Conservation (phyloP, 331 rosid species). For the Rhamnella rubrinervis region DNA sequence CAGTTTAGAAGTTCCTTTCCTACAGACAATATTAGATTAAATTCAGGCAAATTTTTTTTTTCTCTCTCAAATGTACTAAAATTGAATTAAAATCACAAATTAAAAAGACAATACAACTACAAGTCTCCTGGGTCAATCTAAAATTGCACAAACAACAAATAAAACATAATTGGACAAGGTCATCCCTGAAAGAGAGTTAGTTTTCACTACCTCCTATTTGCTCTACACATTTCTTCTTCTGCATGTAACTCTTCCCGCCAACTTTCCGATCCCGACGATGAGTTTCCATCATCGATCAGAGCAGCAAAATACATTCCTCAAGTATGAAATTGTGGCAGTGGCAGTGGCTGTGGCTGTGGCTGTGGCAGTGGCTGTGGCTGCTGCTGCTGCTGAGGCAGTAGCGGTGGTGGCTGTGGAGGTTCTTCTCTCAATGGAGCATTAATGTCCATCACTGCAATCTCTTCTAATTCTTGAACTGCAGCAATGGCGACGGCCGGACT, state of each 20-base stretch:
- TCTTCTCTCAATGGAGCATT: constrained; percentile 52
- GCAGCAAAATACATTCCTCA: constrained; percentile 14
- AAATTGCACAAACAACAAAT: constrained; percentile 55
- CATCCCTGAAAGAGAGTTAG: constrained; percentile 57
- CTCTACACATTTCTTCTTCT: constrained; percentile 57
- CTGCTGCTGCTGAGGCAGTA: neutral
- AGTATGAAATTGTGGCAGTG: neutral
- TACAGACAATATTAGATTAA: too few species aligned
- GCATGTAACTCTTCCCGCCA: constrained; percentile 39
- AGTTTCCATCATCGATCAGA: constrained; percentile 28
- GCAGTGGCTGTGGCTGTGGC: neutral
- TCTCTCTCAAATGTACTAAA: constrained; percentile 22
- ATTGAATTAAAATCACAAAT: constrained; percentile 21
- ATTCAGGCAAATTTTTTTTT: neutral
- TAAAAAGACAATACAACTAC: constrained; percentile 3
- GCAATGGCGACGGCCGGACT: constrained; percentile 52
- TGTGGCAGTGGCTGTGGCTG: neutral
- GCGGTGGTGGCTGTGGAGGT: constrained; percentile 25
- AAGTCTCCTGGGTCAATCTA: constrained; percentile 30
- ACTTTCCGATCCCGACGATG: constrained; percentile 37
- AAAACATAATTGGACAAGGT: constrained; percentile 37
- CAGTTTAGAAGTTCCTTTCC: too few species aligned
- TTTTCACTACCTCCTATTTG: constrained; percentile 63
- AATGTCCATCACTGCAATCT: constrained; percentile 60
- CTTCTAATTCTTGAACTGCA: constrained; percentile 71